Evolutionary conservation across 2,329 filamentous ascomycete species (phyloP).

Genomic region (Didymella arachidicola): DNA sequence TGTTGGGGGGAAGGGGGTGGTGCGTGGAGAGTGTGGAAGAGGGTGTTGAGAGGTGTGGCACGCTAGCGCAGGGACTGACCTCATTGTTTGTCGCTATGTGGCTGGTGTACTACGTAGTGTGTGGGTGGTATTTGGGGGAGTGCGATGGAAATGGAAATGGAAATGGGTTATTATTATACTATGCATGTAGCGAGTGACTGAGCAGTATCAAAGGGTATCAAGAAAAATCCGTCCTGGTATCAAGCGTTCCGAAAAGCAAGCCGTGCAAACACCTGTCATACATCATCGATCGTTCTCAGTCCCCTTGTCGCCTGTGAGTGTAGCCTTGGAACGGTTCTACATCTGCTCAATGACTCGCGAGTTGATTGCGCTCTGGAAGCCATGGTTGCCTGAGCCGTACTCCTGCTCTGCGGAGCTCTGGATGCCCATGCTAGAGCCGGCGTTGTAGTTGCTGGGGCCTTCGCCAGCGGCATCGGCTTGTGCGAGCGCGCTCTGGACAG

Average conservation of each 20-base stretch:
- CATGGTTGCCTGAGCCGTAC: constrained; percentile 53
- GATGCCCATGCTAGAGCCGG: constrained; percentile 18
- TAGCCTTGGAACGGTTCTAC: constrained; percentile 52
- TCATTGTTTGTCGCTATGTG: constrained; percentile 1
- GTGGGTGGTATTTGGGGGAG: too few relatives aligned
- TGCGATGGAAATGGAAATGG: not conserved
- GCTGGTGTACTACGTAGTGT: too few relatives aligned
- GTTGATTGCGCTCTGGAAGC: constrained; percentile 83
- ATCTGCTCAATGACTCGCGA: constrained; percentile 86
- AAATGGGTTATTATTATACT: not conserved
- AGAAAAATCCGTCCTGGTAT: constrained; percentile 17
- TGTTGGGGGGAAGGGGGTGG: not conserved
- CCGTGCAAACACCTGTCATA: constrained; percentile 1
- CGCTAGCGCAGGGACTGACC: constrained; percentile 13
- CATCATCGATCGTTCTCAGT: not conserved
- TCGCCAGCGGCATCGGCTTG: constrained; percentile 62
- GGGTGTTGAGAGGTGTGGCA: not conserved
- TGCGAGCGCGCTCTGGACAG: constrained; percentile 62
- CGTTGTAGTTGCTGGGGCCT: constrained; percentile 60
- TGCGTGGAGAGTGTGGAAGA: not conserved
- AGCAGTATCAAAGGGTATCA: constrained; percentile 18
- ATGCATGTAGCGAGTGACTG: constrained; percentile 15
- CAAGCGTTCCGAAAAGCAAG: not conserved
- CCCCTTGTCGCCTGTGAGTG: not conserved
- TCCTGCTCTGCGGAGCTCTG: constrained; percentile 40